Conservation (phyloP, 2,329 filamentous ascomycete species). For the Talaromyces sp. region DNA sequence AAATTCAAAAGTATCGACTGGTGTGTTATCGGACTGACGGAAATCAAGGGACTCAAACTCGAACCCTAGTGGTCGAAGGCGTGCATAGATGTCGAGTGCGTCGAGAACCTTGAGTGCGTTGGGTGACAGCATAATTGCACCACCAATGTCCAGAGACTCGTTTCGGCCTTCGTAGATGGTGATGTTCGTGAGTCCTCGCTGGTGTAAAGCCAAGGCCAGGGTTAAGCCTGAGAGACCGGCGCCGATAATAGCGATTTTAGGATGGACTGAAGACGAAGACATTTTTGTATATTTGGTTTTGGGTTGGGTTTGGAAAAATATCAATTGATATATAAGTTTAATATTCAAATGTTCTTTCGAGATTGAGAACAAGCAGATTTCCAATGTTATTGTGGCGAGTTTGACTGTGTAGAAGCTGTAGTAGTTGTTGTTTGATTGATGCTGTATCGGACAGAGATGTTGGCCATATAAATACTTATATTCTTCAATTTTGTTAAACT, state of each 20-base stretch:
- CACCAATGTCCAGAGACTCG: conserved; percentile 27
- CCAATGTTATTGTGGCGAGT: too few relatives aligned
- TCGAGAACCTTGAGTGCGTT: conserved; percentile 27
- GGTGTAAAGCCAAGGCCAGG: conserved; percentile 5
- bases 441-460: not conserved
- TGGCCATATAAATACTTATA: not conserved
- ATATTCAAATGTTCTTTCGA: not conserved
- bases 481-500: not conserved
- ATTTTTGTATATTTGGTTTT: not conserved
- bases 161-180: conserved; percentile 25
- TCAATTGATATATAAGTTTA: not conserved
- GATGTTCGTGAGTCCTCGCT: conserved; percentile 14
- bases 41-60: conserved; percentile 7
- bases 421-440: not conserved
- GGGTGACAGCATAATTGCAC: conserved; percentile 24
- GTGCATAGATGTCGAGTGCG: conserved; percentile 16
- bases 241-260: conserved; percentile 8
- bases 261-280: not conserved
- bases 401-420: too few relatives aligned
- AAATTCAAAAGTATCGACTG: conserved; percentile 9
- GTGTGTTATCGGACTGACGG: conserved; percentile 1
- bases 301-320: not conserved
- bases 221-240: conserved; percentile 9
- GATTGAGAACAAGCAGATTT: too few relatives aligned
- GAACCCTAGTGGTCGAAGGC: not conserved